Base-by-base conservation (phyloP, 2,329 filamentous ascomycete species). In the Pseudocercospora cruenta region DNA sequence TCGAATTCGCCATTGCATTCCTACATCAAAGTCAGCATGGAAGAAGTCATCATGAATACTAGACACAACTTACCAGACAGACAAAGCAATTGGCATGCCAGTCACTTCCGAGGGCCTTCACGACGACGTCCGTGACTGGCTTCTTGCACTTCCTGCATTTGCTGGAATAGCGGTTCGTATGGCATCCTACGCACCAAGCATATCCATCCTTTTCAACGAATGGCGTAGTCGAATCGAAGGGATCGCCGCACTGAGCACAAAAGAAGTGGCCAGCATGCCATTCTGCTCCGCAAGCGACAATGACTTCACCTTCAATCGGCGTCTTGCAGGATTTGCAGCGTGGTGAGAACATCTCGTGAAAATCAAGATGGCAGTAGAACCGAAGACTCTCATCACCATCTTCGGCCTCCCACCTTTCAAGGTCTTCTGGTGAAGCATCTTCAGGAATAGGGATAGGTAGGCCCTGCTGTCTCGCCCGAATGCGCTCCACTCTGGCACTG, bases 181-280 rank as follows among this genome's bases (percentile, higher is more conserved):
- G 94, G 77, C 95, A 99, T 22, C 86, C 86, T 55, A 98, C 87
- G 80, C 95, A 99, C 94, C 95, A 99, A 4, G 95, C 95, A 79
- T 96, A 98, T 9, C 94, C 94, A 72, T 98, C 94, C 80, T 97
- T 97, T 78, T 99, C 95, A 63, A 99, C 92, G 77, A 99, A 99
- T 0, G 95, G 94, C 9, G 84, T 89, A 3, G 77, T 78, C 0
- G 82, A 79, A 68, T 86, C 84, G 71, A 90, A 90, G 0, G 88
- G 87, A 81, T 99, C 94, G 71, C 95, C 95, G 77, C 95, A 99
- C 83, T 99, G 93, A 49, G 95, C 95, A 77, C 95, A 99, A 86
- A 99, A 99, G 82, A 99, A 99, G 81, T 99, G 95, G 0, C 95
- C 95, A 61, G 92, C 91, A 78, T 99, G 95, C 92, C 93, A 99